These are phyloP conservation scores for Amaranthus tricolor DNA, from an alignment of 179 eudicot genomes.

Conservation along the genomic window DNA sequence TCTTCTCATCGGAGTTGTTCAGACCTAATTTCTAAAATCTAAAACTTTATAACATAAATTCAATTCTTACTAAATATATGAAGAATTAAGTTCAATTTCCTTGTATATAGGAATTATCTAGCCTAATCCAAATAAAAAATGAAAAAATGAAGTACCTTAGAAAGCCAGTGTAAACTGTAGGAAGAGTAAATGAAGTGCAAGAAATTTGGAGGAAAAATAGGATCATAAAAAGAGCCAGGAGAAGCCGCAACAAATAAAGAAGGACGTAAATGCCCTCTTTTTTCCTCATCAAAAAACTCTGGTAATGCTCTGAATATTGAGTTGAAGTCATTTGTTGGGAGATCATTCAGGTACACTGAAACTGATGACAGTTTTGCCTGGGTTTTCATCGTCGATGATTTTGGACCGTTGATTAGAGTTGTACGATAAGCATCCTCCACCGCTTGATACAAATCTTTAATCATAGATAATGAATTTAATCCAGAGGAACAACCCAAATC, in stretches of 20 bases:
- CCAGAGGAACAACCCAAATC: slow-evolving; percentile 88
- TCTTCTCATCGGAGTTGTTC: too few relatives aligned
- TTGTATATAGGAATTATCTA: too few relatives aligned
- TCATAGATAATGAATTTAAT: slow-evolving; percentile 51
- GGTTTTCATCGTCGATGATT: background rate
- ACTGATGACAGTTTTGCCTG: slow-evolving; percentile 35
- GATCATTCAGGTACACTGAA: slow-evolving; percentile 61
- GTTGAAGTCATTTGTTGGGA: slow-evolving; percentile 80
- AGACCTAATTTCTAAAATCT: too few relatives aligned
- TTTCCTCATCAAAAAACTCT: slow-evolving; percentile 34
- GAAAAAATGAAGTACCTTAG: slow-evolving; percentile 39
- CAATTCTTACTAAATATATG: too few relatives aligned
- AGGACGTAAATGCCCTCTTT: slow-evolving; percentile 31
- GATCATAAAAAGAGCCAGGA: slow-evolving; percentile 78
- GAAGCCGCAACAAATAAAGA: slow-evolving; percentile 54
- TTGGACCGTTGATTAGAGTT: slow-evolving; percentile 8
- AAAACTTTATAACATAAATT: too few relatives aligned
- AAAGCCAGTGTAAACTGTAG: slow-evolving; percentile 77
- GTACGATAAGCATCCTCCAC: slow-evolving; percentile 32
- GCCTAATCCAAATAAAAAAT: too few relatives aligned
- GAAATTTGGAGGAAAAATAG: slow-evolving; percentile 55
- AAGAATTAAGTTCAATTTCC: too few relatives aligned
- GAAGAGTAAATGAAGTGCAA: slow-evolving; percentile 75
- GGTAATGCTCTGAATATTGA: slow-evolving; percentile 61
- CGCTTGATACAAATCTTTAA: slow-evolving; percentile 54